Evolutionary conservation across 495 filamentous ascomycete species (phyloP).

Genomic region (Tuber umbilicatum): DNA sequence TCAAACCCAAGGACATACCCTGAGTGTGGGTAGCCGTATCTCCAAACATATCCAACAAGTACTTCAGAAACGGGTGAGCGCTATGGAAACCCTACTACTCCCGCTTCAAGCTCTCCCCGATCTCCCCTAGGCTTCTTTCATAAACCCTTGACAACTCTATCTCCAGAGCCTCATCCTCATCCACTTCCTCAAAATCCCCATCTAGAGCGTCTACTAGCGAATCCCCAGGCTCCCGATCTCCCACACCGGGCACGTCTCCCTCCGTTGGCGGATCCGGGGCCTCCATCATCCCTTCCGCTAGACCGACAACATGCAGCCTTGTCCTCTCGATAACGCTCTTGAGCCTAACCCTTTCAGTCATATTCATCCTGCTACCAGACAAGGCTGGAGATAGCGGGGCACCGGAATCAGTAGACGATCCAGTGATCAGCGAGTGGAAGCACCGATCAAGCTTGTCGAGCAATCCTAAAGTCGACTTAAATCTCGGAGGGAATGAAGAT

Average conservation of each 20-base stretch:
- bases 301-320: constrained; percentile 37
- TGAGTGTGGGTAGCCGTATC: too few relatives aligned
- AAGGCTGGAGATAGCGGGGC: constrained; percentile 9
- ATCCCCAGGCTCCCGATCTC: constrained; percentile 8
- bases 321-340: constrained; percentile 38
- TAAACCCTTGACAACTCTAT: constrained; percentile 39
- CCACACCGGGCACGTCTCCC: constrained; percentile 3
- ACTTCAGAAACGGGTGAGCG: background rate
- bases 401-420: constrained; percentile 8
- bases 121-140: constrained; percentile 20
- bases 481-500: constrained; percentile 29
- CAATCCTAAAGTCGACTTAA: constrained; percentile 23
- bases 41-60: too few relatives aligned
- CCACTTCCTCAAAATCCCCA: constrained; percentile 5
- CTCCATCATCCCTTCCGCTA: constrained; percentile 10
- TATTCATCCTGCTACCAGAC: constrained; percentile 24
- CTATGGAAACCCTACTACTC: background rate
- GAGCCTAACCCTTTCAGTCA: constrained; percentile 40
- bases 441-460: constrained; percentile 37
- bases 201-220: background rate
- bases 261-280: constrained; percentile 7
- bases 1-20: too few relatives aligned
- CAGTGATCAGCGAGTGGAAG: constrained; percentile 37
- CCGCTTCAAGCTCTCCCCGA: constrained; percentile 24
- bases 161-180: constrained; percentile 27